Conservation (phyloP, 495 filamentous ascomycete genomes). For the Neurospora sp. region DNA sequence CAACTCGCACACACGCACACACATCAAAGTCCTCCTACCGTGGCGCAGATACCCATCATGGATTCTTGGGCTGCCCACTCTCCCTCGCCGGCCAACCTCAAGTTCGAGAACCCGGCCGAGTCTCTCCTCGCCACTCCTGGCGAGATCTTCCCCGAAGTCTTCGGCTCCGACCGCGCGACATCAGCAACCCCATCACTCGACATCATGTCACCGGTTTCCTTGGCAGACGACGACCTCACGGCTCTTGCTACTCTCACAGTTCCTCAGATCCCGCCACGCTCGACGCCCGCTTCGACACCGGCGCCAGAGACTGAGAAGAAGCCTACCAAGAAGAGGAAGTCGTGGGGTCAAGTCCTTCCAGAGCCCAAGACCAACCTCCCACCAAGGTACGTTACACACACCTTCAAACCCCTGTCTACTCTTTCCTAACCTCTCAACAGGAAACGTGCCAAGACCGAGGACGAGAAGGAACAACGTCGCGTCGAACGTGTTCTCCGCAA, state of each 20-base stretch:
- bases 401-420: not conserved
- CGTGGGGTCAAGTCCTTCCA: constrained; percentile 95
- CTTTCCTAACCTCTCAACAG: constrained; percentile 31
- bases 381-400: constrained; percentile 57
- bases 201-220: constrained; percentile 38
- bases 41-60: constrained; percentile 20
- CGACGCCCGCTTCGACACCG: constrained; percentile 11
- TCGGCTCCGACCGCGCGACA: constrained; percentile 20
- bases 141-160: constrained; percentile 42
- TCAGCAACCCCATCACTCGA: constrained; percentile 27
- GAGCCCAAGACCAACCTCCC: constrained; percentile 95
- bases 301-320: constrained; percentile 51
- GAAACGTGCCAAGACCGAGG: constrained; percentile 97
- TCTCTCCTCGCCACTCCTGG: constrained; percentile 43
- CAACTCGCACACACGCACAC: constrained; percentile 6
- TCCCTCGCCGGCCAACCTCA: constrained; percentile 29
- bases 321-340: constrained; percentile 91
- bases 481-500: constrained; percentile 96
- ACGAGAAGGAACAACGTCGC: constrained; percentile 96
- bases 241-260: constrained; percentile 11
- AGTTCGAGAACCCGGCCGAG: constrained; percentile 43
- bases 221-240: constrained; percentile 18
- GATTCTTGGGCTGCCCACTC: constrained; percentile 29
- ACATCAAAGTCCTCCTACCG: constrained; percentile 29
- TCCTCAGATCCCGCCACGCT: constrained; percentile 4